These are phyloP conservation scores for Eucalyptus pauciflora DNA, from an alignment of 345 rosid genomes.

Conservation along the genomic window DNA sequence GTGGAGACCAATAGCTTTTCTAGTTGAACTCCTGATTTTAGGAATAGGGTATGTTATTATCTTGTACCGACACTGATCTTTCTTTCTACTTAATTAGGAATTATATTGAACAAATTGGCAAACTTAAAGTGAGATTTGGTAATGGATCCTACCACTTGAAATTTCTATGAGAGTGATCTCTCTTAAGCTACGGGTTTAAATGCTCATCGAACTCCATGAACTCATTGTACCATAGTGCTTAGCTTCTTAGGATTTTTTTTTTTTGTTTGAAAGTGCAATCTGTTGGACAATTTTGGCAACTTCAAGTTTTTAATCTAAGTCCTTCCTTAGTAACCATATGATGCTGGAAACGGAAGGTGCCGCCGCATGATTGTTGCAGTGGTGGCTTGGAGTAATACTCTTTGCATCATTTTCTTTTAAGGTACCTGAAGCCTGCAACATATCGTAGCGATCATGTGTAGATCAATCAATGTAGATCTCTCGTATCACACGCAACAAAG, in stretches of 20 bases:
- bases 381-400: background rate
- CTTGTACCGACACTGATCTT: background rate
- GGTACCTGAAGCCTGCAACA: background rate
- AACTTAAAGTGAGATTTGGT: background rate
- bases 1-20: slow-evolving; percentile 2
- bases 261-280: background rate
- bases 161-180: background rate
- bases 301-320: background rate
- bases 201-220: background rate
- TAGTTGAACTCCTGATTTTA: background rate
- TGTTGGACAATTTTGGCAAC: background rate
- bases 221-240: background rate
- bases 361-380: background rate
- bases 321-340: background rate
- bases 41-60: background rate
- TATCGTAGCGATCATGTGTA: background rate
- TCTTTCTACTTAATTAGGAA: background rate
- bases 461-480: background rate
- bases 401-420: background rate
- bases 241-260: background rate
- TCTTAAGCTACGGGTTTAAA: background rate
- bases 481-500: background rate
- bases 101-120: background rate
- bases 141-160: background rate
- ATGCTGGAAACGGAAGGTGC: background rate